Evolutionary conservation across 2,329 filamentous ascomycete genomes (phyloP).

Genomic region (Pseudogymnoascus sp.): DNA sequence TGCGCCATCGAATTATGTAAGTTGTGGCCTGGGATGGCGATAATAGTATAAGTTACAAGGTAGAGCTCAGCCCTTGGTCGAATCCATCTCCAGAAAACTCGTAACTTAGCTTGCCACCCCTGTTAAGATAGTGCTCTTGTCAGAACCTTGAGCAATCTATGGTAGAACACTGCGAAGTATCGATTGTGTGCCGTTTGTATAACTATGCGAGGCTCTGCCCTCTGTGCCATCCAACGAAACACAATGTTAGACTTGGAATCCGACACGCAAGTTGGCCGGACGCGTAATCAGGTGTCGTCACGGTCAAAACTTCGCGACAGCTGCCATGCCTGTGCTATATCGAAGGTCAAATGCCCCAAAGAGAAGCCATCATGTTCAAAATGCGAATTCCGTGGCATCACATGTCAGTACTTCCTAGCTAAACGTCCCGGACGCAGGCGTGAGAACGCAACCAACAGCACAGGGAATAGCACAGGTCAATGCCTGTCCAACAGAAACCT

Average conservation of each 20-base stretch:
- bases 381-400: slow-evolving; percentile 26
- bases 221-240: slow-evolving; percentile 4
- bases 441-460: slow-evolving; percentile 9
- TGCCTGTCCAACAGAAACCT: background rate
- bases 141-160: background rate
- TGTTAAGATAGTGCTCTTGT: background rate
- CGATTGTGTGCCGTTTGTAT: background rate
- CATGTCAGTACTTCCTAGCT: slow-evolving; percentile 29
- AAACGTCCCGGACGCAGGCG: slow-evolving; percentile 26
- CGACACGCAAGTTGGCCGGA: background rate
- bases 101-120: background rate
- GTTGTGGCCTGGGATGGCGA: background rate
- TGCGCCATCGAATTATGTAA: background rate
- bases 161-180: background rate
- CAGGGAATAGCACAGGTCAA: background rate
- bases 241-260: background rate
- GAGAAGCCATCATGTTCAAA: slow-evolving; percentile 31
- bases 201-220: background rate
- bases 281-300: background rate
- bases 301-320: slow-evolving; percentile 30
- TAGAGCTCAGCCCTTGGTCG: background rate
- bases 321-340: slow-evolving; percentile 32
- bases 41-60: background rate
- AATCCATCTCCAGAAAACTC: background rate
- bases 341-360: slow-evolving; percentile 31